Evolutionary conservation across 73 alveolate species (phyloP), one percentile per base, ranked within the genome.

Genomic region (Paramecium sonneborni): DNA sequence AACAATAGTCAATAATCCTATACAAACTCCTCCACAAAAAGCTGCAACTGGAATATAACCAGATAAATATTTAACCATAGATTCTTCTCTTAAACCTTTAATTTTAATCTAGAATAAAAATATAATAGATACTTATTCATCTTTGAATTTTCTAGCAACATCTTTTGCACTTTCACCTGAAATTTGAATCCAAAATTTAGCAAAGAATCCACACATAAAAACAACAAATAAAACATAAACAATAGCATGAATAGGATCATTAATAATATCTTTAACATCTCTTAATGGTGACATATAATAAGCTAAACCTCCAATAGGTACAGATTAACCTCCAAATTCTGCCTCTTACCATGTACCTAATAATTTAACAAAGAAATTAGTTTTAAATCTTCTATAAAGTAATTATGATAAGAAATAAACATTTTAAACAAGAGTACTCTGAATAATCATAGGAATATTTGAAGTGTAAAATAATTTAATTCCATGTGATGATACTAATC

Each of bases 31-130:
- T 35, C 99, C 99, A 87, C 98, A 98, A 88, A 99, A 97, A 1
- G 99, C 99, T 8, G 99, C 99, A 76, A 97, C 97, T 35, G 99
- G 99, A 93, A 99, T 99, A 93, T 96, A 97, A 94, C 98, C 96
- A 84, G 97, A 96, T 85, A 98, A 94, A 76, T 85, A 92, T 93
- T 95, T 96, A 85, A 95, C 97, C 97, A 98, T 97, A 35, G 96
- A 90, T 62, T 88, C 89, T 21, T 68, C 67, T 88, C 94, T 88
- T 18, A 62, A 39, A 26, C 94, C 94, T 46, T 76, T 76, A 70
- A 88, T 88, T 88, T 88, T 82, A 23, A 88, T 88, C 88, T 88
- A 5, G 5, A 20, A 2, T 43, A 12, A 3, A 14, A 15, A 3
- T 10, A 2, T 37, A 6, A 74, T 18, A n/a, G 15, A 30, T 79